These are phyloP conservation scores for Serendipita sp. DNA, from an alignment of 1,284 basidiomycete genomes.

Conservation along the genomic window DNA sequence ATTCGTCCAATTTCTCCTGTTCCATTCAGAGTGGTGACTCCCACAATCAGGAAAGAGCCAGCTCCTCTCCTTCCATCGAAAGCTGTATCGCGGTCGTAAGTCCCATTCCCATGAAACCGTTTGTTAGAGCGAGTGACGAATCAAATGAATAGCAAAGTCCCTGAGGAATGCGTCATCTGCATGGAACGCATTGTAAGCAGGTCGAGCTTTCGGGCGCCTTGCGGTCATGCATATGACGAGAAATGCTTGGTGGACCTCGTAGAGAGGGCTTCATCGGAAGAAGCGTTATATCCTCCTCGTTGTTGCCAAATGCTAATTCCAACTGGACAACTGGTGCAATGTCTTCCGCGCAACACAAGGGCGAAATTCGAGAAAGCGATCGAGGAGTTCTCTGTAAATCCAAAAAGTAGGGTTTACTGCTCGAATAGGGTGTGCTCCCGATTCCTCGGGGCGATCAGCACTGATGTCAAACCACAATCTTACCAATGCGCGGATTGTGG, in stretches of 20 bases:
- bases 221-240: constrained; percentile 28
- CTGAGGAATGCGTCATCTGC: not conserved
- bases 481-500: not conserved
- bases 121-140: not conserved
- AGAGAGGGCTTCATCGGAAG: constrained; percentile 25
- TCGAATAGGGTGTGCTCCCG: constrained; percentile 31
- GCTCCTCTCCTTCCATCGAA: not conserved
- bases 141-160: not conserved
- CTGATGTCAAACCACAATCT: not conserved
- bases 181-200: not conserved
- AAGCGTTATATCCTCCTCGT: constrained; percentile 31
- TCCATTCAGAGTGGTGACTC: too few species aligned
- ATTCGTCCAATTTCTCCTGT: too few species aligned
- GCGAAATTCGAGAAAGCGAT: constrained; percentile 21
- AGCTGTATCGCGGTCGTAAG: not conserved
- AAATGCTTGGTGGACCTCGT: constrained; percentile 27
- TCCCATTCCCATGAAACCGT: not conserved
- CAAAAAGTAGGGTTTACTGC: constrained; percentile 31
- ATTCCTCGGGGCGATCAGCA: constrained; percentile 29
- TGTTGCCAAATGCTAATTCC: constrained; percentile 28
- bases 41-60: not conserved
- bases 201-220: constrained; percentile 22
- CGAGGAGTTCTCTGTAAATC: constrained; percentile 23
- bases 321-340: constrained; percentile 18
- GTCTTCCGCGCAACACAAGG: constrained; percentile 19